Conservation (phyloP, 352 stramenopile genomes). For the Pythium sp. region DNA sequence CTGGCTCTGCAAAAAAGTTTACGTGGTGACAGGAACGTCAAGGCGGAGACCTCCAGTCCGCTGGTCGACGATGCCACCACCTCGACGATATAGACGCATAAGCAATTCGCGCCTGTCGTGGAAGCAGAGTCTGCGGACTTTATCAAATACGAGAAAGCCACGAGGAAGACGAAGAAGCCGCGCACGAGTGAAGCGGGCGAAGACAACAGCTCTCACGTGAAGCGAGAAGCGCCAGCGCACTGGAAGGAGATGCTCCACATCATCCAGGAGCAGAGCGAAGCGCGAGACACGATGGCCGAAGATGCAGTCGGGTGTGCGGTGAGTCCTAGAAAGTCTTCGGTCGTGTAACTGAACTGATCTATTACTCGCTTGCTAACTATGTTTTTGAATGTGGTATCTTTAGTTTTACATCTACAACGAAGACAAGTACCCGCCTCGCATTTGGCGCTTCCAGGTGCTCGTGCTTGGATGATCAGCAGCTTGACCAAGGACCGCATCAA, state of each 20-base stretch:
- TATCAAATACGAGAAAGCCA: background rate
- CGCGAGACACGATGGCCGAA: constrained; percentile 59
- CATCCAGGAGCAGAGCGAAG: constrained; percentile 62
- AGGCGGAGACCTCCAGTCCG: background rate
- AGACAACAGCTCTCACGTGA: background rate
- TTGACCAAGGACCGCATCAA: constrained; percentile 96
- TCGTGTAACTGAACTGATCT: background rate
- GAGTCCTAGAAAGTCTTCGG: background rate
- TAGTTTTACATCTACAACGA: constrained; percentile 33
- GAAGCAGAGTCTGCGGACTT: background rate
- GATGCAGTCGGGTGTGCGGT: constrained; percentile 12
- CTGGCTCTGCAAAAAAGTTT: background rate
- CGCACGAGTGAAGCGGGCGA: constrained; percentile 6
- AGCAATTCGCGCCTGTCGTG: background rate
- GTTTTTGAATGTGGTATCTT: background rate
- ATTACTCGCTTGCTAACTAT: background rate
- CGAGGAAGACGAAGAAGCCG: constrained; percentile 28
- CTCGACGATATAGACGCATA: background rate
- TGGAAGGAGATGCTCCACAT: constrained; percentile 57
- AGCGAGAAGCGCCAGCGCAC: constrained; percentile 22
- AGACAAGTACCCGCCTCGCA: constrained; percentile 30
- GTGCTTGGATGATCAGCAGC: constrained; percentile 94
- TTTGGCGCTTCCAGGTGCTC: constrained; percentile 90
- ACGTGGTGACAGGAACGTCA: background rate
- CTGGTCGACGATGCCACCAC: background rate